Evolutionary conservation across 208 protist species (phyloP).

Genomic region (Wallacemonas sp.): DNA sequence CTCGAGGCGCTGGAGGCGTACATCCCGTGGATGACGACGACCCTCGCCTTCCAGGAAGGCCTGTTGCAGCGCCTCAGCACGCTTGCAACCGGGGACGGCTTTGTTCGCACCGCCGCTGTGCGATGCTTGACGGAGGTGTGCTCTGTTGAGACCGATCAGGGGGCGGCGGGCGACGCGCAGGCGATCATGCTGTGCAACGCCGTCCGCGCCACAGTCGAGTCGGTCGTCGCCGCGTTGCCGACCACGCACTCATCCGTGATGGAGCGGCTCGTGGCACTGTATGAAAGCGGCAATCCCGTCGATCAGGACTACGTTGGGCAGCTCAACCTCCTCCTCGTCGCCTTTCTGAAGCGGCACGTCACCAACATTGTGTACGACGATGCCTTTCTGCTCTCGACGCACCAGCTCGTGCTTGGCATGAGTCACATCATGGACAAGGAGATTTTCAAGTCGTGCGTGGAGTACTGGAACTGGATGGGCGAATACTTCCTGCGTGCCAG

Average conservation of each 20-base stretch:
- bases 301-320: constrained; percentile 91
- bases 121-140: constrained; percentile 79
- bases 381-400: constrained; percentile 69
- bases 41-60: constrained; percentile 66
- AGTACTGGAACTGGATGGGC: constrained; percentile 98
- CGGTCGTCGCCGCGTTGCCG: constrained; percentile 70
- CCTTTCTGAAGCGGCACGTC: constrained; percentile 93
- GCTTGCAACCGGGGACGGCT: constrained; percentile 42
- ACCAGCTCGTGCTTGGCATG: constrained; percentile 94
- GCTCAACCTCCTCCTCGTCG: constrained; percentile 93
- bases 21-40: constrained; percentile 85
- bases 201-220: constrained; percentile 63
- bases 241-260: constrained; percentile 67
- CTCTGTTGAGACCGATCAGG: constrained; percentile 34
- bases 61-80: constrained; percentile 52
- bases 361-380: constrained; percentile 88
- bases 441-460: constrained; percentile 99
- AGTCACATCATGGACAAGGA: constrained; percentile 96
- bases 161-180: constrained; percentile 61
- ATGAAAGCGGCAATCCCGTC: constrained; percentile 48
- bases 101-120: constrained; percentile 48
- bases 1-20: constrained; percentile 81
- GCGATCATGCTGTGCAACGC: constrained; percentile 56
- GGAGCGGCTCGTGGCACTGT: constrained; percentile 59
- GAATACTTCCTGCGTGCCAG: constrained; percentile 52